phyloP scores from a whole-genome alignment of 208 protist species.

The Crithidia bombi region DNA sequence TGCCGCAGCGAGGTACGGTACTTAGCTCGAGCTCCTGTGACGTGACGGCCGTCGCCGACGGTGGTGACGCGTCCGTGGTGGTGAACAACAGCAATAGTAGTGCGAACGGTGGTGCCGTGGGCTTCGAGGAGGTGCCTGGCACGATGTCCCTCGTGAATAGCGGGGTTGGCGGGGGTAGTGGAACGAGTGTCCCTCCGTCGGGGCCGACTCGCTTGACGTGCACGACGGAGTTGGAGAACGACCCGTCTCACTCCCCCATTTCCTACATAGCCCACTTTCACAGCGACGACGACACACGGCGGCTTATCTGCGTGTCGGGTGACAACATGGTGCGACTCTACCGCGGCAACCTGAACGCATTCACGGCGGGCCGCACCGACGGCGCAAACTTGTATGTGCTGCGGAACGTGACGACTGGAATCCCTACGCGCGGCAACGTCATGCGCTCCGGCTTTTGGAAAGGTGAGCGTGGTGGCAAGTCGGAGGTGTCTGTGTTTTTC shows the following conservation, averaged over 20 bases:
- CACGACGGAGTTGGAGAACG: conserved; percentile 57
- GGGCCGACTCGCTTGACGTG: conserved; percentile 33
- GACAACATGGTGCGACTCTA: conserved; percentile 90
- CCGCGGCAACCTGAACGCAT: conserved; percentile 53
- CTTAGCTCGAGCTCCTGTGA: neutral
- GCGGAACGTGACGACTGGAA: conserved; percentile 72
- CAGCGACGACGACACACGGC: conserved; percentile 71
- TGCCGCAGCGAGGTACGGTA: neutral
- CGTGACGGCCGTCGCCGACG: neutral
- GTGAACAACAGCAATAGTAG: neutral
- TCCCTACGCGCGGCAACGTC: conserved; percentile 64
- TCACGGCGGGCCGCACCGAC: conserved; percentile 25
- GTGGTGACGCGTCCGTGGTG: neutral
- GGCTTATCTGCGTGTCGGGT: conserved; percentile 71
- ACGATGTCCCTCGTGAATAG: neutral
- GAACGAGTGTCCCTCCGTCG: neutral
- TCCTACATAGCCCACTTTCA: conserved; percentile 66
- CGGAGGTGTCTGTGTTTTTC: conserved; percentile 72
- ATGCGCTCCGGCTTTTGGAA: conserved; percentile 80
- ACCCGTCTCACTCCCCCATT: conserved; percentile 72
- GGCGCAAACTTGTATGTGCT: conserved; percentile 57
- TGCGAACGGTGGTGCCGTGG: conserved; percentile 5
- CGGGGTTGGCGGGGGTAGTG: neutral
- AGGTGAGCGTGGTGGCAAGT: conserved; percentile 56
- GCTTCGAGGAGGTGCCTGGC: neutral